Conservation (phyloP, 164 flowering plant genomes). For the Paratinospora sagittata region DNA sequence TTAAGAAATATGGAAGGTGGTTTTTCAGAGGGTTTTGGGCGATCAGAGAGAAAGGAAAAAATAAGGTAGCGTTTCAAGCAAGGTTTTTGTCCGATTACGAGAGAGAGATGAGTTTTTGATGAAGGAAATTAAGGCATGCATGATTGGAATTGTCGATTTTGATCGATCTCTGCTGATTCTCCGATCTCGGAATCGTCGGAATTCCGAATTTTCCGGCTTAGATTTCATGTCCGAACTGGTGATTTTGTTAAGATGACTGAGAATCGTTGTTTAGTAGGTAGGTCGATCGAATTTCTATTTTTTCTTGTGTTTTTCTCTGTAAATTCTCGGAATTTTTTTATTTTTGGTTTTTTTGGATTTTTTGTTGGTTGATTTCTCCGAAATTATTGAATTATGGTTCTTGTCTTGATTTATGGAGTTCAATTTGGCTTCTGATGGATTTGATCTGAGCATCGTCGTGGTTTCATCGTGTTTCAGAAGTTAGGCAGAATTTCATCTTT, state of each 20-base stretch:
- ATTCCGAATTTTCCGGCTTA: not conserved
- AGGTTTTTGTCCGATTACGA: not conserved
- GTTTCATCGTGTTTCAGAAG: not conserved
- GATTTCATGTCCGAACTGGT: not conserved
- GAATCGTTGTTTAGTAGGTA: not conserved
- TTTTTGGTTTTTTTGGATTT: not conserved
- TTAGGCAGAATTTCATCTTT: not conserved
- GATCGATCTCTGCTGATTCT: not conserved
- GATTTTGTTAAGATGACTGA: not conserved
- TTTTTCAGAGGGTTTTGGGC: slow-evolving; percentile 26
- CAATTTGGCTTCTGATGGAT: not conserved
- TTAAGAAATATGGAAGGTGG: slow-evolving; percentile 15
- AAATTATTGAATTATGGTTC: slow-evolving; percentile 1
- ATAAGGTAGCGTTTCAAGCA: slow-evolving; percentile 3
- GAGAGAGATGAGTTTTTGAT: not conserved
- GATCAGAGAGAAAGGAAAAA: slow-evolving; percentile 7
- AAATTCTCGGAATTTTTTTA: not conserved
- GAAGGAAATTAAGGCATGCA: not conserved
- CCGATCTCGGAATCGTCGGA: slow-evolving; percentile 8
- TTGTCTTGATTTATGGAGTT: not conserved
- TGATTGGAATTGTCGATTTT: not conserved
- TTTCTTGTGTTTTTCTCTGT: not conserved
- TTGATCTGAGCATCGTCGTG: not conserved
- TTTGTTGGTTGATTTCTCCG: not conserved
- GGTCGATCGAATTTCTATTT: slow-evolving; percentile 5